Evolutionary conservation across 768 basidiomycete genomes (phyloP).

Genomic region (Cyclocybe aegerita): DNA sequence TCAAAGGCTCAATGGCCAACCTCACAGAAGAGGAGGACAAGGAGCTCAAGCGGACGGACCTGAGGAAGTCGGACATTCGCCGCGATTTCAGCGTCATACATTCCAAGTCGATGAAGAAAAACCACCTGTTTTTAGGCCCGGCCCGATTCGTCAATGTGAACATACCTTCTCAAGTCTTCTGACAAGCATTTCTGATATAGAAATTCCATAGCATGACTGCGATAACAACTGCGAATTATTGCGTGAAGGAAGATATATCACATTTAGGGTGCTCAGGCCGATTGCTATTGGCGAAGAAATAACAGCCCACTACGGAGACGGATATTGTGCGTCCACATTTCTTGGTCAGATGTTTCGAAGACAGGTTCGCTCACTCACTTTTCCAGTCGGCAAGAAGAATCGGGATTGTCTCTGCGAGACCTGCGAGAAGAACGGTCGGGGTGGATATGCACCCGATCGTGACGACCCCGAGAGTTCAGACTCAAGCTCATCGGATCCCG

Average conservation of each 20-base stretch:
- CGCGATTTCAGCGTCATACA: slow-evolving; percentile 91
- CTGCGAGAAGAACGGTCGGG: slow-evolving; percentile 73
- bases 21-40: slow-evolving; percentile 83
- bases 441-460: slow-evolving; percentile 69
- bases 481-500: slow-evolving; percentile 23
- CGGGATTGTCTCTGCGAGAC: slow-evolving; percentile 77
- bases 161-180: slow-evolving; percentile 21
- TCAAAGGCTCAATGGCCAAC: slow-evolving; percentile 90
- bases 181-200: slow-evolving; percentile 22
- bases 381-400: slow-evolving; percentile 41
- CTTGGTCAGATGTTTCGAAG: slow-evolving; percentile 16
- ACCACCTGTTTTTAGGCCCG: slow-evolving; percentile 87
- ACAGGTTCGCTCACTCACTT: slow-evolving; percentile 6
- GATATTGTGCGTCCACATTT: slow-evolving; percentile 68
- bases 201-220: slow-evolving; percentile 72
- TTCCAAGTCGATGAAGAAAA: slow-evolving; percentile 89
- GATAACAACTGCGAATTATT: slow-evolving; percentile 88
- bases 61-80: slow-evolving; percentile 73
- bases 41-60: slow-evolving; percentile 81
- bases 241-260: slow-evolving; percentile 87
- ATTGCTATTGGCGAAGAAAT: slow-evolving; percentile 85
- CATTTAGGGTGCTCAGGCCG: slow-evolving; percentile 78
- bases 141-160: slow-evolving; percentile 92
- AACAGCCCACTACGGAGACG: slow-evolving; percentile 88
- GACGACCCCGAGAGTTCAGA: slow-evolving; percentile 18